These are phyloP conservation scores for Plantago elongata DNA, from an alignment of 257 asterid species.

Conservation along the genomic window DNA sequence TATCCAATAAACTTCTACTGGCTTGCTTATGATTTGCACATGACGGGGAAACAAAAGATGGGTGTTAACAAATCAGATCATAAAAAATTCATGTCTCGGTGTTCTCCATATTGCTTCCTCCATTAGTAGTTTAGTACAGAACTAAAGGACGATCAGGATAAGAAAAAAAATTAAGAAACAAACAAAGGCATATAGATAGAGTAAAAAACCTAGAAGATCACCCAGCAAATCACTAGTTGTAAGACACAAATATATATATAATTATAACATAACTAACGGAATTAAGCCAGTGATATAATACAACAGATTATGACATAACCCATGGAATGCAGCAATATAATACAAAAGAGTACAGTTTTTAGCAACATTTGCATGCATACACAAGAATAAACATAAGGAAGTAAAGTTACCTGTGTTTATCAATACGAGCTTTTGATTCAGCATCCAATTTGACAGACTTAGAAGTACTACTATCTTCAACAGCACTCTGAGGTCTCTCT, in stretches of 20 bases:
- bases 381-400: constrained; percentile 7
- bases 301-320: background rate
- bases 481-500: constrained; percentile 35
- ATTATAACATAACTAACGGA: background rate
- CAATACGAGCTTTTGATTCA: constrained; percentile 70
- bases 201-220: too few species aligned
- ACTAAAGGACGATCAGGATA: too few species aligned
- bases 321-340: background rate
- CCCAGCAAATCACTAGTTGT: background rate
- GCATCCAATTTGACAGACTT: constrained; percentile 74
- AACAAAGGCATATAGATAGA: too few species aligned
- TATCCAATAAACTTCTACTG: too few species aligned
- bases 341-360: background rate
- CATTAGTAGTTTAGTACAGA: too few species aligned
- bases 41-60: too few species aligned
- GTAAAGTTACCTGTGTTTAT: constrained; percentile 65
- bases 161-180: too few species aligned
- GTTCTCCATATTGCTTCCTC: too few species aligned
- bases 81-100: too few species aligned
- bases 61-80: too few species aligned
- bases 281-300: background rate
- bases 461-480: constrained; percentile 35
- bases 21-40: too few species aligned
- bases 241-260: background rate
- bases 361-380: background rate